phyloP scores from a whole-genome alignment of 2,329 filamentous ascomycete genomes.

The Diaporthe vaccinii region DNA sequence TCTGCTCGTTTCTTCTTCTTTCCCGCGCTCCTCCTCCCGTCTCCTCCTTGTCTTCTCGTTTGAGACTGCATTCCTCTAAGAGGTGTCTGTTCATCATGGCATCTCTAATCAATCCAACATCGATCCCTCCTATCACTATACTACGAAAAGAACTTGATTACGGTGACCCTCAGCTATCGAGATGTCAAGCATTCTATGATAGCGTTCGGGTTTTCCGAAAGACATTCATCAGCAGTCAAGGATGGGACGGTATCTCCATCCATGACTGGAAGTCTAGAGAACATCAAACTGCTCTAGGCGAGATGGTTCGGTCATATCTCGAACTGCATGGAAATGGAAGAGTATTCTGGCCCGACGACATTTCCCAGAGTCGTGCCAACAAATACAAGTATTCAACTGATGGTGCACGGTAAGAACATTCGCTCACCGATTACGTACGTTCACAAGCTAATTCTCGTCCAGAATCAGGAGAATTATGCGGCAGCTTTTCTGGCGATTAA shows the following conservation, averaged over 20 bases:
- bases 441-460: not conserved
- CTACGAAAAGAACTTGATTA: not conserved
- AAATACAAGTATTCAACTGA: not conserved
- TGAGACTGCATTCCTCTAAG: not conserved
- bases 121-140: not conserved
- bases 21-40: not conserved
- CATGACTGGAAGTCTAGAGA: slow-evolving; percentile 13
- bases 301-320: slow-evolving; percentile 12
- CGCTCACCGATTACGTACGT: not conserved
- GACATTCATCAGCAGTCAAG: not conserved
- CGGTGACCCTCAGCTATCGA: not conserved
- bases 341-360: not conserved
- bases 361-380: not conserved
- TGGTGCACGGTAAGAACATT: not conserved
- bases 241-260: not conserved
- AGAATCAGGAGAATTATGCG: slow-evolving; percentile 10
- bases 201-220: slow-evolving; percentile 1
- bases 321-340: not conserved
- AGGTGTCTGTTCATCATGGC: not conserved
- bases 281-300: not conserved
- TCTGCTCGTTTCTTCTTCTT: not conserved
- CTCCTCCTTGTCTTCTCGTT: not conserved
- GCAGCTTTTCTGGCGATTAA: slow-evolving; percentile 1
- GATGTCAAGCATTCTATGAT: slow-evolving; percentile 3
- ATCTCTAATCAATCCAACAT: not conserved